Conservation (phyloP, 2,329 filamentous ascomycete genomes). For the Trichoderma asperellum region DNA sequence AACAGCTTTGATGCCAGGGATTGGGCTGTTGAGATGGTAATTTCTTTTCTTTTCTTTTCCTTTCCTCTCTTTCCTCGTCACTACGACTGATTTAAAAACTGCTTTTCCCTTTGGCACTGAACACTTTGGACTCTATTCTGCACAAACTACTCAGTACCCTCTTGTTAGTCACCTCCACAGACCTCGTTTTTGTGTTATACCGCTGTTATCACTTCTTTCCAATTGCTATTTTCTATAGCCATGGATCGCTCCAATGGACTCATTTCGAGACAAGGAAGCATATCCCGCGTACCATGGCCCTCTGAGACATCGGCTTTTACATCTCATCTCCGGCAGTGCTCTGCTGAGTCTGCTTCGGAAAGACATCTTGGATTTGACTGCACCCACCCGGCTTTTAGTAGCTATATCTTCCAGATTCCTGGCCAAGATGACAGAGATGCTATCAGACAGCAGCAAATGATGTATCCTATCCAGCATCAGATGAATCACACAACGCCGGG, state of each 20-base stretch:
- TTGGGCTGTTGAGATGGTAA: not conserved
- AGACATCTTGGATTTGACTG: constrained; percentile 9
- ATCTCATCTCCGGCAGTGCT: constrained; percentile 24
- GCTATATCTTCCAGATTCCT: not conserved
- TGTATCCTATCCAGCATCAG: not conserved
- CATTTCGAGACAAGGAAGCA: constrained; percentile 18
- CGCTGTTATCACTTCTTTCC: not conserved
- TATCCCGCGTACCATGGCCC: constrained; percentile 21
- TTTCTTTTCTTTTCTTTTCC: not conserved
- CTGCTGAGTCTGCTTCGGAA: constrained; percentile 12
- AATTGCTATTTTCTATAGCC: not conserved
- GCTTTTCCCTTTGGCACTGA: not conserved
- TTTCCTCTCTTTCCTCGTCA: not conserved
- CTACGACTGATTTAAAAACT: not conserved
- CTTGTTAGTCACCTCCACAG: not conserved
- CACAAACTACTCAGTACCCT: not conserved
- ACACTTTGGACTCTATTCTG: not conserved
- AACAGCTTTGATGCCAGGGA: not conserved
- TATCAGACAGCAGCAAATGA: not conserved
- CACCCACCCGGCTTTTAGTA: not conserved
- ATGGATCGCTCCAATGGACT: constrained; percentile 27
- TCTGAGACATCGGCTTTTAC: not conserved
- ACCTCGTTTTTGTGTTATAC: not conserved
- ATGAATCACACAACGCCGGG: not conserved
- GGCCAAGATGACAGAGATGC: not conserved